Percentiles rank a stretch among this genome's conserved stretches.
These are phyloP conservation scores for Bruguiera gymnorhiza DNA, from an alignment of 345 rosid genomes.

Conservation along the genomic window DNA sequence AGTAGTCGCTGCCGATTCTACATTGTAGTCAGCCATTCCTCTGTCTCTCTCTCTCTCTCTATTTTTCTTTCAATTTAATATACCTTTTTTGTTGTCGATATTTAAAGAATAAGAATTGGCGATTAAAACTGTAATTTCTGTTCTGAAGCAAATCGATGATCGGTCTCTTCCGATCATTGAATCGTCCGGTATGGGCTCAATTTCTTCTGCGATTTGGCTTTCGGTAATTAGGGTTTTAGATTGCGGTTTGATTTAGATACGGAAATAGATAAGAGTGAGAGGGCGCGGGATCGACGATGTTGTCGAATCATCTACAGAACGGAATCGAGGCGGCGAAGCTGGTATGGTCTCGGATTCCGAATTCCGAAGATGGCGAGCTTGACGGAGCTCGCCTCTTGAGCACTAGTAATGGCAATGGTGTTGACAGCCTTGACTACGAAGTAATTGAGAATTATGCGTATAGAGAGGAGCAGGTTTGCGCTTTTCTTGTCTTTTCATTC, in stretches of 20 bases:
- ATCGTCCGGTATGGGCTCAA: not conserved
- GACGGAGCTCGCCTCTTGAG: slow-evolving; percentile 52
- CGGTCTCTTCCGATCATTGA: not conserved
- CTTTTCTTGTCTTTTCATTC: not conserved
- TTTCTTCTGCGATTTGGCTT: slow-evolving; percentile 5
- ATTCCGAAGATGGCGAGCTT: slow-evolving; percentile 55
- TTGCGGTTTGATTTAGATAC: slow-evolving; percentile 14
- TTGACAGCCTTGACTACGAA: slow-evolving; percentile 91
- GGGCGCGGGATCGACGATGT: slow-evolving; percentile 42
- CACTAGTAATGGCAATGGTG: slow-evolving; percentile 34
- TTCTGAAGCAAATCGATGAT: not conserved
- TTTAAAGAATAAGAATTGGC: too few relatives aligned
- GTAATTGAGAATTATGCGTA: slow-evolving; percentile 90
- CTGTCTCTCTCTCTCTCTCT: not conserved
- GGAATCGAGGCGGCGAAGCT: slow-evolving; percentile 73
- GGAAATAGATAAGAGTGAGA: not conserved
- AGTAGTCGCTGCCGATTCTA: slow-evolving; percentile 3
- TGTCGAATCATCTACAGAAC: slow-evolving; percentile 78
- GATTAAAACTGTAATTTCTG: too few relatives aligned
- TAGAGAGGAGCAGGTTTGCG: slow-evolving; percentile 76
- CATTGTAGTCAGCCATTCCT: not conserved
- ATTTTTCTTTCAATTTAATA: not conserved
- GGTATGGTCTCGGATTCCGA: slow-evolving; percentile 83
- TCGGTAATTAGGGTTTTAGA: slow-evolving; percentile 11
- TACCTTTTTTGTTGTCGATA: not conserved